Evolutionary conservation across 768 basidiomycete species (phyloP).

Genomic region (Imleria badia): DNA sequence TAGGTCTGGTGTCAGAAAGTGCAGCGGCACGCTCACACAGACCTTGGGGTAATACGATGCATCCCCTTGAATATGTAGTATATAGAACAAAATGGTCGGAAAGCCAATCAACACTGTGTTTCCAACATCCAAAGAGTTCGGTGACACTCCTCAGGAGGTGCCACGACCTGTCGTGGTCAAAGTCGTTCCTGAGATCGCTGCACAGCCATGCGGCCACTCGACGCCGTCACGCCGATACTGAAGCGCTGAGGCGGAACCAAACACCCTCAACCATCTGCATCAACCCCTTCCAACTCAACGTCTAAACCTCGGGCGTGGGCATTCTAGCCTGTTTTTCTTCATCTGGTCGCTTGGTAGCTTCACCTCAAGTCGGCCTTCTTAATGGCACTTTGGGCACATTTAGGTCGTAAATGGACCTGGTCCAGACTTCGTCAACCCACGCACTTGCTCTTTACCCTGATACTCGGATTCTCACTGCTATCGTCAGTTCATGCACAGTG

Average conservation of each 20-base stretch:
- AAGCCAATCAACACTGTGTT: no score
- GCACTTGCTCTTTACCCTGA: conserved; percentile 1
- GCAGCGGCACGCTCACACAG: no score
- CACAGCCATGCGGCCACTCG: conserved; percentile 12
- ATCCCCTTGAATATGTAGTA: no score
- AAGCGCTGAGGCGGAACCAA: background rate
- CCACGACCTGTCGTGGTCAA: no score
- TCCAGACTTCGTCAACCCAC: background rate
- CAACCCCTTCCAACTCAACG: background rate
- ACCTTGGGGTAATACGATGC: no score
- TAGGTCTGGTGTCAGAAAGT: no score
- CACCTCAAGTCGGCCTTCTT: background rate
- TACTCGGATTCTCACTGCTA: conserved; percentile 12
- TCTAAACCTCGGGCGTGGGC: background rate
- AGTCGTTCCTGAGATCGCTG: background rate
- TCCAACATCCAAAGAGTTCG: no score
- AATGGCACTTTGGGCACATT: conserved; percentile 6
- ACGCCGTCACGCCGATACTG: background rate
- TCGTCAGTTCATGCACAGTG: conserved; percentile 21
- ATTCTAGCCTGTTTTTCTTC: background rate
- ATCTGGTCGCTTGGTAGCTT: background rate
- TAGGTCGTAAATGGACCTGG: conserved; percentile 3
- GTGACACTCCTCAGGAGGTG: no score
- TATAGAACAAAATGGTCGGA: no score
- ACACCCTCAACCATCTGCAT: background rate